These are phyloP conservation scores for Parachaetomium inaequale DNA, from an alignment of 495 filamentous ascomycete genomes.

Conservation along the genomic window DNA sequence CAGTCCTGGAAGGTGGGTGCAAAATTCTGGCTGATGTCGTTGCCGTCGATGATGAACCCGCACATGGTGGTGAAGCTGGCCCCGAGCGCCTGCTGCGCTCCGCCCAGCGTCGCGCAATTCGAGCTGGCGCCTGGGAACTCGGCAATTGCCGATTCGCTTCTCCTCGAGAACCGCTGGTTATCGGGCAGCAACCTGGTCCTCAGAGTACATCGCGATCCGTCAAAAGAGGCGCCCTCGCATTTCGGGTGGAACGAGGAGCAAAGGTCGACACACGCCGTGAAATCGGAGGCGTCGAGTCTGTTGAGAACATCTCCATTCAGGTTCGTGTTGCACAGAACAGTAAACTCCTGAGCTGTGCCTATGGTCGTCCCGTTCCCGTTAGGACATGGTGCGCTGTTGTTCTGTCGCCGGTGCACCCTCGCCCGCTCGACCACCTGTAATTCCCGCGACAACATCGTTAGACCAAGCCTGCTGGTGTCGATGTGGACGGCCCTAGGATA, in stretches of 20 bases:
- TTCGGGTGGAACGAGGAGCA: conserved; percentile 37
- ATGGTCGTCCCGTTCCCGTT: conserved; percentile 33
- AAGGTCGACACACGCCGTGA: conserved; percentile 30
- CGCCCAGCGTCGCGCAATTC: conserved; percentile 28
- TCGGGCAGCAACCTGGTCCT: conserved; percentile 17
- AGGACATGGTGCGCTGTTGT: conserved; percentile 29
- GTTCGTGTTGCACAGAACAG: conserved; percentile 32
- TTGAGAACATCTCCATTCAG: conserved; percentile 28
- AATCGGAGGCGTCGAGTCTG: conserved; percentile 25
- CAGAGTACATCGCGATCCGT: conserved; percentile 26
- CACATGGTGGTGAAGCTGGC: conserved; percentile 30
- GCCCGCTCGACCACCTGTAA: background rate
- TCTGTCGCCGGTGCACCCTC: conserved; percentile 12
- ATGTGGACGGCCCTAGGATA: background rate
- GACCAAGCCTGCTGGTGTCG: conserved; percentile 4
- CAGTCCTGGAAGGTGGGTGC: conserved; percentile 36
- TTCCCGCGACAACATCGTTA: conserved; percentile 1
- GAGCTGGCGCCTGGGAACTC: conserved; percentile 30
- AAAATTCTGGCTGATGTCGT: conserved; percentile 35
- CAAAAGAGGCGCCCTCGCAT: conserved; percentile 34
- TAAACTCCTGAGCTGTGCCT: conserved; percentile 33
- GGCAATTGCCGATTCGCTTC: conserved; percentile 31
- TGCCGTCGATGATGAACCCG: conserved; percentile 31
- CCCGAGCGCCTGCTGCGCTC: conserved; percentile 15
- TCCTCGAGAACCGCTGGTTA: conserved; percentile 21